These are phyloP conservation scores for Liquidambar formosana DNA, from an alignment of 164 flowering plant genomes.

Conservation along the genomic window DNA sequence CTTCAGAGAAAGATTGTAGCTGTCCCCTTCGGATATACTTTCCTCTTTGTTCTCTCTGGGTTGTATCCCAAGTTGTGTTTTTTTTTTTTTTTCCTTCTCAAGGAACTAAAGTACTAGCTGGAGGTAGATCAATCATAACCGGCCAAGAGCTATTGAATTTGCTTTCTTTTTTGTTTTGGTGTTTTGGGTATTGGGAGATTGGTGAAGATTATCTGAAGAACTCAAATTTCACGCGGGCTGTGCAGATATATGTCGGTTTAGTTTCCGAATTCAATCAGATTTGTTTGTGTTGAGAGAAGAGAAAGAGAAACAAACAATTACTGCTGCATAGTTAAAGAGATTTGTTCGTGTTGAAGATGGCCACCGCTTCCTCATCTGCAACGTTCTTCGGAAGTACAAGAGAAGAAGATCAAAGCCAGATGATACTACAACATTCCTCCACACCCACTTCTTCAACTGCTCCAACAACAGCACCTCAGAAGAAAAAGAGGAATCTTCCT, in stretches of 20 bases:
- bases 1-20: slow-evolving; percentile 25
- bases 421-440: slow-evolving; percentile 36
- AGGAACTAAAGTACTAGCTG: background rate
- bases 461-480: slow-evolving; percentile 37
- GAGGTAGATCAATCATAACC: slow-evolving; percentile 8
- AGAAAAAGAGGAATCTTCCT: slow-evolving; percentile 75
- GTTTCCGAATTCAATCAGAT: background rate
- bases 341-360: slow-evolving; percentile 40
- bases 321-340: too few relatives aligned
- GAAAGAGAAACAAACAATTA: too few relatives aligned
- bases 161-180: background rate
- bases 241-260: too few relatives aligned
- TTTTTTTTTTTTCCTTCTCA: too few relatives aligned
- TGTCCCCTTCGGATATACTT: slow-evolving; percentile 27
- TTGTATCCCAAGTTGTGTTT: slow-evolving; percentile 4
- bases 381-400: slow-evolving; percentile 38
- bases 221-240: too few relatives aligned
- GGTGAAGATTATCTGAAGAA: too few relatives aligned
- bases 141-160: too few relatives aligned
- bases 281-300: slow-evolving; percentile 7
- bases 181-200: background rate
- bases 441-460: slow-evolving; percentile 44
- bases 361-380: slow-evolving; percentile 40
- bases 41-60: slow-evolving; percentile 17
- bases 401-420: slow-evolving; percentile 53